A percentile compares a stretch with the other conserved stretches of the same genome.
Evolutionary conservation across 179 eudicot genomes (phyloP).

Genomic region (Heliamphora pulchella): DNA sequence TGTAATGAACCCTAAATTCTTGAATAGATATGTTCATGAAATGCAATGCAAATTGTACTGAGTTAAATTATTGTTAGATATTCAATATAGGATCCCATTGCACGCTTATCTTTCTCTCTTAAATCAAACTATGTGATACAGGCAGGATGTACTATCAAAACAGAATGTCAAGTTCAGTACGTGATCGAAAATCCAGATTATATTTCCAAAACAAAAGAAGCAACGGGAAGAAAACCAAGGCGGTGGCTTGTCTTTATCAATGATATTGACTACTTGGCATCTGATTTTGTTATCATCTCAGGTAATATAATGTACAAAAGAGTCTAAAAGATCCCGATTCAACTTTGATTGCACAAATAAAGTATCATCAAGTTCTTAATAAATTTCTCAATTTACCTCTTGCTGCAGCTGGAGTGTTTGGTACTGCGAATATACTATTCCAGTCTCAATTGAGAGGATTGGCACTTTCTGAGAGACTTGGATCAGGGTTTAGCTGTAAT

Average conservation of each 20-base stretch:
- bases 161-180: slow-evolving; percentile 31
- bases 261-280: slow-evolving; percentile 23
- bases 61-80: too few relatives aligned
- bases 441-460: slow-evolving; percentile 30
- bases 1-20: too few relatives aligned
- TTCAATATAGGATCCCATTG: not conserved
- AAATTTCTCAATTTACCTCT: not conserved
- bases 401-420: slow-evolving; percentile 33
- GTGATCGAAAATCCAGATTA: slow-evolving; percentile 22
- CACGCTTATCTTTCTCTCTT: not conserved
- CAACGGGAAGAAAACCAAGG: slow-evolving; percentile 1
- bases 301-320: slow-evolving; percentile 9
- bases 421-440: slow-evolving; percentile 25
- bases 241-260: slow-evolving; percentile 30
- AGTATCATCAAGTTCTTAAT: not conserved
- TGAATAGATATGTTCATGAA: too few relatives aligned
- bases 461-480: slow-evolving; percentile 26
- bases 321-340: too few relatives aligned
- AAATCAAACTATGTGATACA: slow-evolving; percentile 6
- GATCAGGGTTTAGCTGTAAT: slow-evolving; percentile 30
- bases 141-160: slow-evolving; percentile 33
- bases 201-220: not conserved
- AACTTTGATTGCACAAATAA: not conserved
- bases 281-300: slow-evolving; percentile 32
- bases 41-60: too few relatives aligned